These are phyloP conservation scores for Tolypocladium pustulatum DNA, from an alignment of 2,329 filamentous ascomycete genomes.

Conservation along the genomic window DNA sequence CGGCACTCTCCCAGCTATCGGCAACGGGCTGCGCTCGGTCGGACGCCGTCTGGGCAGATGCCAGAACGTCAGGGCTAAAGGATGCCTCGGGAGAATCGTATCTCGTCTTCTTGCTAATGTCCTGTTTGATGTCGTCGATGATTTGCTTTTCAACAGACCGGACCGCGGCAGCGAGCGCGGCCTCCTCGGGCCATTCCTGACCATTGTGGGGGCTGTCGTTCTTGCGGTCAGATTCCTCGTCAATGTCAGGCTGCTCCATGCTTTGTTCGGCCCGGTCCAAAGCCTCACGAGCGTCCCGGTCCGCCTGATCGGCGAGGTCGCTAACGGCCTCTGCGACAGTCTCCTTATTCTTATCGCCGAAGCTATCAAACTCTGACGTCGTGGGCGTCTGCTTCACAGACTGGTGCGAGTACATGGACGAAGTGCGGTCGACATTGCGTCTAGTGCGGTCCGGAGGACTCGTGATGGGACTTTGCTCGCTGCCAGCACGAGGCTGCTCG, in stretches of 20 bases:
- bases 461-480: conserved; percentile 30
- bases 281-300: conserved; percentile 52
- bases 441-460: conserved; percentile 34
- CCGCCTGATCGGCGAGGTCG: conserved; percentile 46
- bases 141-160: conserved; percentile 8
- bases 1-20: conserved; percentile 89
- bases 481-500: conserved; percentile 28
- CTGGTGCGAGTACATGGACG: conserved; percentile 17
- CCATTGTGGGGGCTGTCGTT: background rate
- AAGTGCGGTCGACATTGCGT: conserved; percentile 24
- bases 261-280: conserved; percentile 45
- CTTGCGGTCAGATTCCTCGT: conserved; percentile 6
- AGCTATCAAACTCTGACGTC: conserved; percentile 18
- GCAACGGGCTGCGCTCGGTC: conserved; percentile 52
- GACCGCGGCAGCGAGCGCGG: background rate
- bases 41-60: conserved; percentile 36
- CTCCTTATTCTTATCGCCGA: conserved; percentile 51
- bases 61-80: conserved; percentile 35
- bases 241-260: conserved; percentile 33
- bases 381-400: conserved; percentile 17
- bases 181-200: conserved; percentile 1
- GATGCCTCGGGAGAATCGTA: conserved; percentile 30
- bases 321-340: conserved; percentile 62
- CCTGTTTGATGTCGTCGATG: conserved; percentile 31
- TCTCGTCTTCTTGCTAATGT: conserved; percentile 40